Evolutionary conservation across 495 filamentous ascomycete genomes (phyloP).

Genomic region (Penicillium egyptiacum): DNA sequence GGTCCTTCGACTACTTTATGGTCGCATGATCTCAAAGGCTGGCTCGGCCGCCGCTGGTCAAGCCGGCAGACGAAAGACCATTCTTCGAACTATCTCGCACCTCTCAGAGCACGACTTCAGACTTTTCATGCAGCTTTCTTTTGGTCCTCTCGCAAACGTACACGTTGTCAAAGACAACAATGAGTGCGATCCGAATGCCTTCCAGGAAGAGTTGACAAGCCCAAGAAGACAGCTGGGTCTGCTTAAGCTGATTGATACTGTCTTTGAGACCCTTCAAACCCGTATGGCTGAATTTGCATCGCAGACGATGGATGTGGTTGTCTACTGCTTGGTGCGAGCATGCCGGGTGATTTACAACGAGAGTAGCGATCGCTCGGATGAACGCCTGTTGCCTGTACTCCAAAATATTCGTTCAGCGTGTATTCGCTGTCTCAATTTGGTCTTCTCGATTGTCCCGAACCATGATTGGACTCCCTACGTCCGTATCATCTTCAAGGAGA

Average conservation of each 20-base stretch:
- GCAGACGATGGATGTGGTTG: constrained; percentile 66
- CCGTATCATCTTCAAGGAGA: constrained; percentile 64
- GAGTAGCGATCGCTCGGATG: constrained; percentile 41
- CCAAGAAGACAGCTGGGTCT: constrained; percentile 81
- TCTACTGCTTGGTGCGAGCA: constrained; percentile 77
- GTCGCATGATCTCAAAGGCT: constrained; percentile 78
- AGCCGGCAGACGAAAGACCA: constrained; percentile 63
- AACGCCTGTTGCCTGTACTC: constrained; percentile 54
- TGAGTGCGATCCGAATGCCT: constrained; percentile 43
- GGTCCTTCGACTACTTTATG: constrained; percentile 84
- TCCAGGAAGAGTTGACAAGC: constrained; percentile 56
- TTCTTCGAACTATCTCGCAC: constrained; percentile 60
- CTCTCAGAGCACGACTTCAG: constrained; percentile 65
- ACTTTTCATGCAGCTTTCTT: constrained; percentile 77
- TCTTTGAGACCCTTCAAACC: constrained; percentile 77
- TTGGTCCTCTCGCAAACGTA: constrained; percentile 65
- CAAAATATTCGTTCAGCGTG: constrained; percentile 71
- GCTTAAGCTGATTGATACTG: constrained; percentile 84
- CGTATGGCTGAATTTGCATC: constrained; percentile 61
- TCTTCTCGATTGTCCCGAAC: constrained; percentile 67
- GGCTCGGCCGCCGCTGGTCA: constrained; percentile 48
- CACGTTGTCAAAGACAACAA: constrained; percentile 53
- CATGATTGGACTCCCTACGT: constrained; percentile 73
- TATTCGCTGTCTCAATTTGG: constrained; percentile 72
- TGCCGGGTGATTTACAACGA: constrained; percentile 55